Evolutionary conservation across 441 rosid genomes (phyloP).

Genomic region (Corymbia calophylla): DNA sequence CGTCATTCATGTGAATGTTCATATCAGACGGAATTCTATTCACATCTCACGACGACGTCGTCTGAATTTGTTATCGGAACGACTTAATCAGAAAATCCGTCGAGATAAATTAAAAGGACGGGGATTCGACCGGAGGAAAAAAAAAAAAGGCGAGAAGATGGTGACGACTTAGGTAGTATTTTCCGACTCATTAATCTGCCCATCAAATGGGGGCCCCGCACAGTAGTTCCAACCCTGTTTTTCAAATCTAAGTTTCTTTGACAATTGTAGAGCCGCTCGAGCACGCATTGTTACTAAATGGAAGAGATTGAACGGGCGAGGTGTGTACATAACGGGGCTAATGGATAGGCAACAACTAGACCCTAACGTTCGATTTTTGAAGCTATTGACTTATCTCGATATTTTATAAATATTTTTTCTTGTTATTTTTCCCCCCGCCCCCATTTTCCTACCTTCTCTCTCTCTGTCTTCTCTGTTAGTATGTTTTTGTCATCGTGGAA

Average conservation of each 20-base stretch:
- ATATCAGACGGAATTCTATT: not conserved
- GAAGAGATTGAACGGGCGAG: not conserved
- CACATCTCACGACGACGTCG: too few species aligned
- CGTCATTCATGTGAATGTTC: fast-evolving
- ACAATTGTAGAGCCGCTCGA: not conserved
- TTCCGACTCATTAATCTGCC: not conserved
- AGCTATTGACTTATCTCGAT: not conserved
- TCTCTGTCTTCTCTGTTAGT: not conserved
- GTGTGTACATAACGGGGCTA: not conserved
- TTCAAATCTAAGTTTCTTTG: not conserved
- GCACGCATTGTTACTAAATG: not conserved
- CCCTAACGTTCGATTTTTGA: not conserved
- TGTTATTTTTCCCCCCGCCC: not conserved
- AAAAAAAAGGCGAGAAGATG: not conserved
- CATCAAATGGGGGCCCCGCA: not conserved
- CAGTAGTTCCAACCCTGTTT: not conserved
- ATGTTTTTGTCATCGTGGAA: not conserved
- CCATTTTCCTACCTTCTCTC: not conserved
- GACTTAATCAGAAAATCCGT: not conserved
- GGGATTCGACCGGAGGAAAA: not conserved
- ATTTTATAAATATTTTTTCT: not conserved
- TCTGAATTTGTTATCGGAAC: not conserved
- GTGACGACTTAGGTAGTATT: not conserved
- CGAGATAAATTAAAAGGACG: not conserved
- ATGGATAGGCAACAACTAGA: not conserved